These are phyloP conservation scores for Chiua virens DNA, from an alignment of 768 basidiomycete species.

Conservation along the genomic window DNA sequence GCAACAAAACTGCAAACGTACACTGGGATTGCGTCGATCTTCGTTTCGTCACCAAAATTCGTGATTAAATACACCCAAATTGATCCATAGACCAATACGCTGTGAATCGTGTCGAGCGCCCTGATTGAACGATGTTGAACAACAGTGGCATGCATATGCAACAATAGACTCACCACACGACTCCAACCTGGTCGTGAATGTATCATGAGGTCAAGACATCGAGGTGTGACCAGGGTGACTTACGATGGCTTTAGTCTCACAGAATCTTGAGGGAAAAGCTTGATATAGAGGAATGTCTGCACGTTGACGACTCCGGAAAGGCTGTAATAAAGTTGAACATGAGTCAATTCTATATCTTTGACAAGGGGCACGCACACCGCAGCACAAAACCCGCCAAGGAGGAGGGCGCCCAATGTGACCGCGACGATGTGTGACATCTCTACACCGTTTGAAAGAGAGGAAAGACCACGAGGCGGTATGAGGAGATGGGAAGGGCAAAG, in stretches of 20 bases:
- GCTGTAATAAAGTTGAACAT: conserved; percentile 7
- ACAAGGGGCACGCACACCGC: conserved; percentile 18
- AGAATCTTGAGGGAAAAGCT: conserved; percentile 27
- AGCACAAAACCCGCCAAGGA: conserved; percentile 31
- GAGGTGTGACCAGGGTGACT: neutral
- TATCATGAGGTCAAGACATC: neutral
- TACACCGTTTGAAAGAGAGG: neutral
- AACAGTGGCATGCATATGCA: neutral
- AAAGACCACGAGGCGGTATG: neutral
- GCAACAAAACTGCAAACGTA: conserved; percentile 14
- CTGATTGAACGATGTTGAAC: conserved; percentile 3
- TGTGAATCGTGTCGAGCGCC: conserved; percentile 41
- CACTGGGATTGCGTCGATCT: conserved; percentile 47
- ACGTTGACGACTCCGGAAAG: conserved; percentile 28
- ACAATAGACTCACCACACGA: conserved; percentile 21
- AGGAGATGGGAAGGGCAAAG: neutral
- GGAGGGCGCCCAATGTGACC: conserved; percentile 28
- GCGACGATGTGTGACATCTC: conserved; percentile 14
- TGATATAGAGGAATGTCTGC: conserved; percentile 30
- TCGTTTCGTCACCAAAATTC: conserved; percentile 39
- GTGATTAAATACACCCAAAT: conserved; percentile 46
- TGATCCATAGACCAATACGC: conserved; percentile 38
- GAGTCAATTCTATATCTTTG: neutral
- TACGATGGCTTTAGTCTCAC: conserved; percentile 23
- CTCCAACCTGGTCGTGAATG: conserved; percentile 20